Evolutionary conservation across 2,329 filamentous ascomycete genomes (phyloP), one percentile per base, ranked within the genome.

Genomic region (Cercospora janseana): DNA sequence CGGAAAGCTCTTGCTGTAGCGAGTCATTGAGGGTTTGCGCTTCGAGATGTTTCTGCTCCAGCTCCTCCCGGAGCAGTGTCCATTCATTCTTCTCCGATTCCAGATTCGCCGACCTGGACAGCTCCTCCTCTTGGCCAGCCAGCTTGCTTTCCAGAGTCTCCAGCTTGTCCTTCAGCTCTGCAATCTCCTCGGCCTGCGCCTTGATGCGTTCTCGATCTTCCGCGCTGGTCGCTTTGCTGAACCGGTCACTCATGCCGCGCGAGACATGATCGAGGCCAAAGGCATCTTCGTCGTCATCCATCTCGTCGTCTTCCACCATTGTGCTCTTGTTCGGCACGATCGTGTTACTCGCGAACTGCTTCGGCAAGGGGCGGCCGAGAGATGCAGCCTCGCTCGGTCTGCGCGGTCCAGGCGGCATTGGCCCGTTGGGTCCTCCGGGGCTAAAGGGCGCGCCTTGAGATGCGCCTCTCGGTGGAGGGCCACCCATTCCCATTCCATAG

Each of bases 301-400:
- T 78, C 9, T 75, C 73, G 60, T 95, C 90, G 66, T 97, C 93
- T 69, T 98, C 93, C 1, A 97, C 83, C 85, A 97, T 91, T 0
- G 88, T 96, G 63, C 92, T 95, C 72, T 97, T 98, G 67, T 96
- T 97, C 0, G 93, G 93, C 24, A 97, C 87, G 63, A 97, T 95
- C 0, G 90, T 97, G 66, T 95, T 97, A 66, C 87, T 92, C 66
- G 95, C 91, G 59, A 95, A 90, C 28, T 90, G 90, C 66, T 94
- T 95, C 12, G 88, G 86, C 59, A 88, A 81, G 4, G 91, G 91
- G 37, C 88, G 79, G 32, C 86, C 85, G 57, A 83, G 49, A 26
- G 56, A 60, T 16, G 56, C 59, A n/a, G 56, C 49, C 21, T 65
- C 63, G 41, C 63, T 65, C 83, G 61, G 60, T 49, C 60, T 58